Base-by-base conservation (phyloP, 768 basidiomycete genomes). In the Russula vinacea region DNA sequence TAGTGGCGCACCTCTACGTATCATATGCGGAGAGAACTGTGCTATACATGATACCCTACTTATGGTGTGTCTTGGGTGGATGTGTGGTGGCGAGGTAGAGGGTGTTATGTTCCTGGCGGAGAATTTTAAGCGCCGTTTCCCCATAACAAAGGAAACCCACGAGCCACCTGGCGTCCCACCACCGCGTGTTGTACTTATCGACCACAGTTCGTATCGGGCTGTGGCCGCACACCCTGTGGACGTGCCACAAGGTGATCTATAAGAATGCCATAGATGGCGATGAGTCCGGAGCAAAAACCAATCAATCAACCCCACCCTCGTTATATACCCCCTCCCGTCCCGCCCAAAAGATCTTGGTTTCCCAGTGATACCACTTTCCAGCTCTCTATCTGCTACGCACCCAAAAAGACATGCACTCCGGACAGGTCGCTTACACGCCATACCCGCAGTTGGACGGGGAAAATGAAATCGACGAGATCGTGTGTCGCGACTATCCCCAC, bases 121-220 rank as follows among this genome's bases (percentile, higher is more conserved):
- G 44, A 40, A 54, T 39, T 50, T 32, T 60, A 64, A 53, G 62
- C 62, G 62, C 62, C 37, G 33, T 26, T 11, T 11, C 60, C 26
- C 37, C 35, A 53, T 54, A 55, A 60, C 47, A 64, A 64, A 64
- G 62, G 51, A 49, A 59, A 24, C 32, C 0, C 24, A 10, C 3
- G 49, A 35, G 51, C 62, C 54, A n/a, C 56, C 35, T 42, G 37
- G n/a, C 53, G 63, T 29, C 45, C 56, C 35, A 37, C 24, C 24
- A 24, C 52, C 45, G 45, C 53, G 58, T 64, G 63, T 60, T 49
- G 22, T 32, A 39, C 63, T 64, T 55, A 54, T 60, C 63, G 37
- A 64, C 62, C 62, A 64, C 63, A 64, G 44, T 39, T 42, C 33
- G 52, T 49, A 55, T 60, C 29, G 63, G 52, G 63, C 58, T 64